Evolutionary conservation across 2,329 filamentous ascomycete species (phyloP), one percentile per base, ranked within the genome.

Genomic region (Neonectria coccinea): DNA sequence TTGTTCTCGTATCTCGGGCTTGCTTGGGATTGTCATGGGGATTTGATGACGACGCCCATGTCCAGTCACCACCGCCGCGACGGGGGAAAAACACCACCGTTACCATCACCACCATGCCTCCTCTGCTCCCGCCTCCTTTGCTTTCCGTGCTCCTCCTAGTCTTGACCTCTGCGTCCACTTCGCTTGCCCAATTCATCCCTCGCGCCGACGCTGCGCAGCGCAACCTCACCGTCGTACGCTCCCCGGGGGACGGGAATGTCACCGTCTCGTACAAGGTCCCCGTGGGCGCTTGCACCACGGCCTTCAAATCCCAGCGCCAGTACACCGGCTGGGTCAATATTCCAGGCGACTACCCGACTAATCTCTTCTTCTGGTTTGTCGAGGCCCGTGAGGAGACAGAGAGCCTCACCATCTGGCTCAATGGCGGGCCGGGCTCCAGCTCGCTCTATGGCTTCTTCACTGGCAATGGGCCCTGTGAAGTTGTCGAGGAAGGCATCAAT

Each of bases 321-420:
- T 91, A 89, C 73, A 87, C 89, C 4, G 91, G 91, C 72, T 92
- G 91, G 85, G 87, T 92, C 60, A 84, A 79, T 57, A 78, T 92
- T 5, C 87, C 88, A 5, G 88, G 83, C 48, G 77, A 80, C 29
- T 86, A 83, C 68, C 78, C 83, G 18, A 84, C 84, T 47, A 87
- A 84, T 68, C 69, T 84, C 4, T 85, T 85, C 75, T 85, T 85
- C 70, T 85, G 82, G 83, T 84, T 83, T 64, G 80, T 85, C 51
- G 81, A 79, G 54, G 81, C 81, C 16, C 81, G 82, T 25, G 74
- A 82, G 62, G 75, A 74, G 5, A 82, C 82, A 4, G 76, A 82
- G 12, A 75, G 75, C 55, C 73, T 84, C 62, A 82, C 88, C 3
- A 85, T 91, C 72, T 91, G 87, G 87, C 81, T 92, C 67, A 91